Evolutionary conservation across 1,139 yeast species (phyloP).

Genomic region (Sugiyamaella sp.): DNA sequence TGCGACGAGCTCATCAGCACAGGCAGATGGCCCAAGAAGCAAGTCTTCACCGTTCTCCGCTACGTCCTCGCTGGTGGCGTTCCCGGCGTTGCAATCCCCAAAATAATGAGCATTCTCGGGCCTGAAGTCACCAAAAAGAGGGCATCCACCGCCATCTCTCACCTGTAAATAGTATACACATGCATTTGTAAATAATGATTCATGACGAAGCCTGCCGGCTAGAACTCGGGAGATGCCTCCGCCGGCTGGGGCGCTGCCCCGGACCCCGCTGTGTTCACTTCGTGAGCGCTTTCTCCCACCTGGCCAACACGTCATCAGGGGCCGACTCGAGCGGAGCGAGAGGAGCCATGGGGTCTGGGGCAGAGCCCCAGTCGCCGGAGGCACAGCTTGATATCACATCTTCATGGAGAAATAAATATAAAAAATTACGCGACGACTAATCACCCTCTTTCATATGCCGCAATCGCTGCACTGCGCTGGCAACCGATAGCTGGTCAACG

Average conservation of each 20-base stretch:
- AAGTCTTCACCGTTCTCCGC: conserved; percentile 63
- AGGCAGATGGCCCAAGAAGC: conserved; percentile 31
- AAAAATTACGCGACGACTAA: background rate
- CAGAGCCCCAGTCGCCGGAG: conserved; percentile 1
- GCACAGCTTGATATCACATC: too few relatives aligned
- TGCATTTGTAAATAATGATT: background rate
- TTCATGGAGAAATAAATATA: too few relatives aligned
- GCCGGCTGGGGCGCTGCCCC: background rate
- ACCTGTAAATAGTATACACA: conserved; percentile 17
- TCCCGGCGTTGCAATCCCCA: conserved; percentile 72
- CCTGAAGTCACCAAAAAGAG: conserved; percentile 36
- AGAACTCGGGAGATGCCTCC: too few relatives aligned
- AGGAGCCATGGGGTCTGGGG: conserved; percentile 4
- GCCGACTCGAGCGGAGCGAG: background rate
- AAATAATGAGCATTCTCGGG: conserved; percentile 61
- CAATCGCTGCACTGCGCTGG: background rate
- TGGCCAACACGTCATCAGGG: background rate
- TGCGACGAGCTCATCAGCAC: conserved; percentile 4
- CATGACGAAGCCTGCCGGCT: background rate
- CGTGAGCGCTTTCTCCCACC: background rate
- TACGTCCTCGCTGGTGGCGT: conserved; percentile 72
- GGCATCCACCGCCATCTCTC: conserved; percentile 7
- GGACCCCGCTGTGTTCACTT: background rate
- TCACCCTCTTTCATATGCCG: conserved; percentile 9
- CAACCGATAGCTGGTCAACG: background rate